These are phyloP conservation scores for Rhizodiscina lignyota DNA, from an alignment of 495 filamentous ascomycete genomes.

Conservation along the genomic window DNA sequence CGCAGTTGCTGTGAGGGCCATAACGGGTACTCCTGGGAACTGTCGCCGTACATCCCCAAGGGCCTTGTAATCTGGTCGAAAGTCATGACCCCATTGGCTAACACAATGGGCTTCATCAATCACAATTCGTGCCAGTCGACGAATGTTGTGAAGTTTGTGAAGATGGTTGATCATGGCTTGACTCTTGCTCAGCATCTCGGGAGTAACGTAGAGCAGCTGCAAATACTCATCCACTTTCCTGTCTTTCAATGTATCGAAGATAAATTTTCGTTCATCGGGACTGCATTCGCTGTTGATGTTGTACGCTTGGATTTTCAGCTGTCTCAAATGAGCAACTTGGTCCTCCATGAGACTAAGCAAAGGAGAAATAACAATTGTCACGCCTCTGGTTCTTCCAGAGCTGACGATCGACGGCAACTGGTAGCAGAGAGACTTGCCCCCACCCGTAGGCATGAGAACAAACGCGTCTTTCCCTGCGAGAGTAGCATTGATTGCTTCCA, in stretches of 20 bases:
- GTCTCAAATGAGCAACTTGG: conserved; percentile 65
- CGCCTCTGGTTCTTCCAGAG: conserved; percentile 62
- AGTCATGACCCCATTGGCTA: conserved; percentile 98
- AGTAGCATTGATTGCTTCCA: conserved; percentile 91
- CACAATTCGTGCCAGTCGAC: conserved; percentile 72
- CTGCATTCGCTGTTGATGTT: conserved; percentile 61
- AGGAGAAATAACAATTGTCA: conserved; percentile 91
- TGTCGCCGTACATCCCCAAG: conserved; percentile 52
- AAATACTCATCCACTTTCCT: conserved; percentile 46
- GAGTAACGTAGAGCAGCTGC: conserved; percentile 84
- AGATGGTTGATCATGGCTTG: conserved; percentile 42
- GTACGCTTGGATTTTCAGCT: conserved; percentile 61
- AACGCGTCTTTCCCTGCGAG: conserved; percentile 76
- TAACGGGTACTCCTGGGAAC: conserved; percentile 66
- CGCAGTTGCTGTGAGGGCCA: conserved; percentile 90
- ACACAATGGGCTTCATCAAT: conserved; percentile 98
- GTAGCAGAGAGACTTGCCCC: conserved; percentile 93
- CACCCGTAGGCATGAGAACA: conserved; percentile 93
- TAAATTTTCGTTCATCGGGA: conserved; percentile 33
- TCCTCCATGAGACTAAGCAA: conserved; percentile 93
- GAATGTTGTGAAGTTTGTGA: conserved; percentile 39
- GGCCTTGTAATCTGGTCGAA: conserved; percentile 87
- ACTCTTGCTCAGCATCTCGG: conserved; percentile 87
- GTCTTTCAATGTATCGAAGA: conserved; percentile 44
- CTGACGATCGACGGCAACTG: conserved; percentile 79